Evolutionary conservation across 108 stramenopile genomes (phyloP), one percentile per base, ranked within the genome.

Genomic region (Cyclotella sp.): DNA sequence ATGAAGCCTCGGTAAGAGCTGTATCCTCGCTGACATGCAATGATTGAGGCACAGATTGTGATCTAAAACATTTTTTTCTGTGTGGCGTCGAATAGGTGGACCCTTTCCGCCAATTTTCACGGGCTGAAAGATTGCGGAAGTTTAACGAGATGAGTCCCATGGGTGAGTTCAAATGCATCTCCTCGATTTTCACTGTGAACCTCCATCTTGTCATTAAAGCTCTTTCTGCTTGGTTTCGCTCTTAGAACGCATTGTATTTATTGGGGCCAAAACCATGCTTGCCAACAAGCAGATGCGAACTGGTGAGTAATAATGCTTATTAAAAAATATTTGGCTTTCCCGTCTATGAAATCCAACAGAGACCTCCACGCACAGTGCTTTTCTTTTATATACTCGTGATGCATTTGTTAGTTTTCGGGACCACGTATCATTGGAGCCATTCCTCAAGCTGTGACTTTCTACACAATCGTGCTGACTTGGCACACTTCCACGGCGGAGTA

Each of bases 231-330:
- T 58, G 3, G 22, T 14, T 12, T 58, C 22, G 22, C 2, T 58
- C 21, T 13, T 34, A 63, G 95, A 96, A 79, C 85, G 89, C 27
- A 87, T 89, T 24, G 93, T 96, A 0, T 96, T 91, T 63, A 80
- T 92, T 27, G 90, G 92, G 11, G 89, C 92, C 29, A 94, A 90
- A 71, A 86, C 92, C 0, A 79, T 86, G 3, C 74, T 94, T 11
- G 93, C 91, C n/a, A 91, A 88, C 63, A 93, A 93, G 61, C 87
- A 93, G 66, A 93, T 93, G 92, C 84, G 95, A 57, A 91, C 89
- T 1, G 47, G 47, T 49, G 47, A 49, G 47, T n/a, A 9, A 49
- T n/a, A 9, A 16, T n/a, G 9, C 9, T 3, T n/a, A 16, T n/a
- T 3, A 12, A 13, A 13, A 45, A 12, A 45, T 9, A 13, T 12